Evolutionary conservation across 78 protist species (phyloP), one percentile per base, ranked within the genome.

Genomic region (Monocercomonoides exilis): DNA sequence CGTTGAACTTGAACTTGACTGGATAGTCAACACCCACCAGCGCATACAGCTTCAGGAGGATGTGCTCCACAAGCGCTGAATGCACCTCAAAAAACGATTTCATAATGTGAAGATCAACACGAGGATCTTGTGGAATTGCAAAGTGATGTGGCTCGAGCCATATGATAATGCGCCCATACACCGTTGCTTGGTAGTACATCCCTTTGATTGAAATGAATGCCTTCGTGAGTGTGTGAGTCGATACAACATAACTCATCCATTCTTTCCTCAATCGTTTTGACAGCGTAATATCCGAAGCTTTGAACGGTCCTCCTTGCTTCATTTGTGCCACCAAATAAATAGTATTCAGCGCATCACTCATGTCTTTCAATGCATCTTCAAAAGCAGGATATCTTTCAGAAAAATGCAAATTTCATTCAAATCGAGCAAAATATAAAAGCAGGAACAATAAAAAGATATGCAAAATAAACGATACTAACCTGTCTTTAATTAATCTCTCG

Each of bases 301-400:
- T 41, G 64, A 88, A 43, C 1, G 3, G n/a, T 3, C 81, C 35
- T 6, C n/a, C n/a, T 3, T 85, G 42, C 2, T 54, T 46, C 34
- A 88, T 1, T 3, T 41, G 1, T 0, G 90, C 90, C 11, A 88
- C 64, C 45, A 88, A 86, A 43, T 44, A 34, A 1, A 88, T 33
- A 70, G 81, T 79, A 36, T 42, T 6, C 46, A 88, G 90, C 43
- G 34, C 86, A 41, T 88, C 90, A 1, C 70, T 45, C 87, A 88
- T 0, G 2, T 88, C 90, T 4, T 41, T 29, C 44, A 88, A 41
- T 21, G 86, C 85, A 2, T 77, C 86, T 1, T 1, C 41, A 3
- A 88, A 88, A 0, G 54, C 1, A 32, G 90, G 90, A 41, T 88
- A 88, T 32, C 90, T 5, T n/a, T n/a, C n/a, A n/a, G n/a, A n/a